These are phyloP conservation scores for Colletotrichum caudatum DNA, from an alignment of 2,329 filamentous ascomycete genomes.

Conservation along the genomic window DNA sequence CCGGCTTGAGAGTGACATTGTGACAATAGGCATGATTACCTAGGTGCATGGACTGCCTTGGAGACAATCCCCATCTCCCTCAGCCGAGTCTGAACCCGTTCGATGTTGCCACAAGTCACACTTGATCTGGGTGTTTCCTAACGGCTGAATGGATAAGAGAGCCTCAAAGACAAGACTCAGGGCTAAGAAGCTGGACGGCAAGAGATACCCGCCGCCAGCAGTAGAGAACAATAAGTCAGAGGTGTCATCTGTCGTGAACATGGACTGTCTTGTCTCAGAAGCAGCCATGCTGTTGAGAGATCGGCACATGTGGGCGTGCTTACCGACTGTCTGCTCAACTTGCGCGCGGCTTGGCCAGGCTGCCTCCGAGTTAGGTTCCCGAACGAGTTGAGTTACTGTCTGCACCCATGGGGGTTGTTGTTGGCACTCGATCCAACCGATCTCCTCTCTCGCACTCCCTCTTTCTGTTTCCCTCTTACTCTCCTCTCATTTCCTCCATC, in stretches of 20 bases:
- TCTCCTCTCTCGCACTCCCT: not conserved
- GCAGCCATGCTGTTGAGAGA: constrained; percentile 11
- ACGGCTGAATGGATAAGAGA: constrained; percentile 20
- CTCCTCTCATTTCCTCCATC: not conserved
- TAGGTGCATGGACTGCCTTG: not conserved
- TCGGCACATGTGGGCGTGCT: constrained; percentile 11
- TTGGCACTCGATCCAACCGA: constrained; percentile 2
- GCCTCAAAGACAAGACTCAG: constrained; percentile 18
- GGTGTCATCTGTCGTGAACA: not conserved
- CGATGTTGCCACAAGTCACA: constrained; percentile 19
- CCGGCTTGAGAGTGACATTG: not conserved
- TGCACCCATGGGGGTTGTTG: not conserved
- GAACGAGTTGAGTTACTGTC: not conserved
- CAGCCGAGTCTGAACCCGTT: constrained; percentile 23
- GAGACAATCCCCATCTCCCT: constrained; percentile 29
- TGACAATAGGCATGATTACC: not conserved
- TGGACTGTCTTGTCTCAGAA: constrained; percentile 6
- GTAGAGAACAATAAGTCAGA: not conserved
- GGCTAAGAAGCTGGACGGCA: constrained; percentile 1
- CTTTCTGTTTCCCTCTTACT: not conserved
- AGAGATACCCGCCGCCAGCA: constrained; percentile 8
- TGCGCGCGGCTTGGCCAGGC: not conserved
- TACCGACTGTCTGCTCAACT: constrained; percentile 3
- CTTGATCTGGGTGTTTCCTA: constrained; percentile 21
- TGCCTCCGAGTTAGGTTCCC: not conserved